Base-by-base conservation (phyloP, 2,329 filamentous ascomycete species). In the Teratosphaeriaceae sp. region DNA sequence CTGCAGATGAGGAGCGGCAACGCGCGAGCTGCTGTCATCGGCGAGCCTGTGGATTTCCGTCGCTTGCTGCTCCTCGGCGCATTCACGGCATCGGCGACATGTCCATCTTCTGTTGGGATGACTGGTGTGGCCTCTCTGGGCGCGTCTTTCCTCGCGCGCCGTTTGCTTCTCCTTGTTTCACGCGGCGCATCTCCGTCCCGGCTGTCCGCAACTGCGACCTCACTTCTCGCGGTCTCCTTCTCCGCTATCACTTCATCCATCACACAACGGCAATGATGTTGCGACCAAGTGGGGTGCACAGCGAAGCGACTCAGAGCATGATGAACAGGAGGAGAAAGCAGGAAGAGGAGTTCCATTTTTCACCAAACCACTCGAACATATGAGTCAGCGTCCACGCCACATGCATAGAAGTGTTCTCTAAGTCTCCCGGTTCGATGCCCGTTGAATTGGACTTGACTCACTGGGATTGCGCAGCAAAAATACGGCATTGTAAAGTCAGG, bases 1-100 rank as follows among this genome's bases (percentile, higher is more conserved):
- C 87, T 92, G 68, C 88, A 78, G 56, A 97, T 74, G 44, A 97
- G 78, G 54, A 94, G 79, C 29, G 70, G 66, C 40, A 64, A 53
- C 15, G 57, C 53, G 13, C 52, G 56, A 22, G 53, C 51, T 24
- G 56, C 49, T 5, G 59, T 52, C 55, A 61, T 60, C 9, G 38
- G 29, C 22, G 26, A 5, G 21, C 26, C 22, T 11, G 26, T 31
- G 2, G 38, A 41, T 18, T 41, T 41, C 9, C 38, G 38, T 9
- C 38, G 13, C 29, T 41, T 41, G 15, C 12, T 34, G 15, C 18
- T 34, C 9, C 20, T 34, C 15, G 31, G 11, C 31, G 31, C 31
- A 5, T 15, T 34, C 31, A 34, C 31, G 24, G 8, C 24, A 27
- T 27, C 24, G 8, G 8, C 26, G 26, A 8, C 26, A 8, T 34